Conservation (phyloP, 495 filamentous ascomycete genomes). For the Tirmania nivea region DNA sequence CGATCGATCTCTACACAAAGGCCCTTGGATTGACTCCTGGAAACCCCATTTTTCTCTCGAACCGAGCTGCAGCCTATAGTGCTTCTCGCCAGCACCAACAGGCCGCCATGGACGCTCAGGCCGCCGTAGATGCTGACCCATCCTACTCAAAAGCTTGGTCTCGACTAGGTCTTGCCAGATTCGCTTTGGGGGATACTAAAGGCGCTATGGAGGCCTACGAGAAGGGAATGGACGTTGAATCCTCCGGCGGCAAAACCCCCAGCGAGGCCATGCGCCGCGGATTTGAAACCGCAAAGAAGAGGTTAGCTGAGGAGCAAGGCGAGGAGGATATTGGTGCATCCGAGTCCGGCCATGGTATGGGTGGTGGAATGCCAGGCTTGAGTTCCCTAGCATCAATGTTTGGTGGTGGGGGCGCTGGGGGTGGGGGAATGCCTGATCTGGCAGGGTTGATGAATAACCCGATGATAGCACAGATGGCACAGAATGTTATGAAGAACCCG, state of each 20-base stretch:
- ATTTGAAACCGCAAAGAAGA: slow-evolving; percentile 68
- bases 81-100: slow-evolving; percentile 59
- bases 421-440: slow-evolving; percentile 74
- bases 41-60: slow-evolving; percentile 93
- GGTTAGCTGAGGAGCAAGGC: slow-evolving; percentile 48
- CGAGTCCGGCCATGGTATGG: slow-evolving; percentile 26
- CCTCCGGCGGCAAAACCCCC: slow-evolving; percentile 50
- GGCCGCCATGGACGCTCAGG: slow-evolving; percentile 67
- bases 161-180: slow-evolving; percentile 69
- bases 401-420: slow-evolving; percentile 33
- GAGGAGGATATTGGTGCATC: slow-evolving; percentile 26
- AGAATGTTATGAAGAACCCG: slow-evolving; percentile 91
- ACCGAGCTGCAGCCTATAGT: slow-evolving; percentile 80
- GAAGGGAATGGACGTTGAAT: slow-evolving; percentile 82
- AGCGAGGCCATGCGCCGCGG: slow-evolving; percentile 80
- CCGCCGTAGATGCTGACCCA: slow-evolving; percentile 65
- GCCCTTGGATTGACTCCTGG: slow-evolving; percentile 57
- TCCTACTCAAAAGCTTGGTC: slow-evolving; percentile 95
- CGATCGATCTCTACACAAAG: slow-evolving; percentile 67
- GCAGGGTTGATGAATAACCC: slow-evolving; percentile 80
- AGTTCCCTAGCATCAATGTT: slow-evolving; percentile 50
- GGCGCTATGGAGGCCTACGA: slow-evolving; percentile 87
- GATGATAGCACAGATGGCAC: slow-evolving; percentile 90
- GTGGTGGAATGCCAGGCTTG: slow-evolving; percentile 63
- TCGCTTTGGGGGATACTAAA: slow-evolving; percentile 70